phyloP scores from a whole-genome alignment of 1,139 yeast species.

The Meyerozyma carpophila region DNA sequence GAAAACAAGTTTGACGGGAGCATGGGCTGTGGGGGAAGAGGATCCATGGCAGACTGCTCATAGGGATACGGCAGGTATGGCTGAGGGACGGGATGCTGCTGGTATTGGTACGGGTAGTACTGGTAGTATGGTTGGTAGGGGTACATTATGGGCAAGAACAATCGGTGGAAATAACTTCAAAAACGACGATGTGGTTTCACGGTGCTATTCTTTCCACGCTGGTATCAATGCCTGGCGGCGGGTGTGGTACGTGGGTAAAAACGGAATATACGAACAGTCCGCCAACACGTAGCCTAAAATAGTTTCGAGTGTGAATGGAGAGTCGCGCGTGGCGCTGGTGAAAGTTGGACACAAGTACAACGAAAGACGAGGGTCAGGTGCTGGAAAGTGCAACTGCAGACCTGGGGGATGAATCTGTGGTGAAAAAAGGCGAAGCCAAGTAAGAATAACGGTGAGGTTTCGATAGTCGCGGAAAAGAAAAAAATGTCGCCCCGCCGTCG shows the following conservation, averaged over 20 bases:
- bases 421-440: background rate
- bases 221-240: no score
- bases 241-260: no score
- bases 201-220: background rate
- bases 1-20: slow-evolving; percentile 68
- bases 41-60: slow-evolving; percentile 41
- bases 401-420: no score
- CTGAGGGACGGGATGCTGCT: background rate
- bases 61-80: background rate
- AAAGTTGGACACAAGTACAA: background rate
- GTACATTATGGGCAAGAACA: background rate
- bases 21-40: slow-evolving; percentile 55
- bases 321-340: background rate
- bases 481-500: background rate
- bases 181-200: background rate
- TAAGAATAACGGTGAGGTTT: background rate
- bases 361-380: background rate
- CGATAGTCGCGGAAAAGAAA: background rate
- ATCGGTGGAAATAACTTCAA: background rate
- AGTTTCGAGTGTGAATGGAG: background rate
- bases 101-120: background rate
- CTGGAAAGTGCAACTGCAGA: background rate
- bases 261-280: background rate
- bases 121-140: background rate
- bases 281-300: background rate